These are phyloP conservation scores for Alternaria sp. DNA, from an alignment of 2,329 filamentous ascomycete species.

Conservation along the genomic window DNA sequence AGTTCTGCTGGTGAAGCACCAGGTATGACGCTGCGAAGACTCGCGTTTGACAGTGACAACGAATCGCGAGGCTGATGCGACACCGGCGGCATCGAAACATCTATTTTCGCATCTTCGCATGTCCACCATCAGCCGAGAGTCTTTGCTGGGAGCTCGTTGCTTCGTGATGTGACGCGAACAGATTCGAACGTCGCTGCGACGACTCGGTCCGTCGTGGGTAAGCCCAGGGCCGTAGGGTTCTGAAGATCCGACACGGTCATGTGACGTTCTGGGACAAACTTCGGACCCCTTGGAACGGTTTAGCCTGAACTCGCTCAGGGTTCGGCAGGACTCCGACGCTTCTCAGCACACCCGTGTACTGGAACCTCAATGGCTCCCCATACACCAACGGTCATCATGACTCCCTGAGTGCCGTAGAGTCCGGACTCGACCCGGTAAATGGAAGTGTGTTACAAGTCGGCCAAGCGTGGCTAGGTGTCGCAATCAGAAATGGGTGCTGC, in stretches of 20 bases:
- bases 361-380: constrained; percentile 31
- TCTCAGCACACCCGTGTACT: neutral
- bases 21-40: neutral
- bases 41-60: neutral
- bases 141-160: neutral
- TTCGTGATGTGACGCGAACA: neutral
- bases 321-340: neutral
- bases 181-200: neutral
- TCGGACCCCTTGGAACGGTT: neutral
- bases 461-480: constrained; percentile 15
- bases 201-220: neutral
- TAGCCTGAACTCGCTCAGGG: neutral
- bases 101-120: constrained; percentile 11
- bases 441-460: constrained; percentile 25
- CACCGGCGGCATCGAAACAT: neutral
- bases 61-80: neutral
- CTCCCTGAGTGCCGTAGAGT: constrained; percentile 11
- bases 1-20: neutral
- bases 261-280: constrained; percentile 1
- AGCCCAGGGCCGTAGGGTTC: neutral
- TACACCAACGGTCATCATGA: constrained; percentile 12
- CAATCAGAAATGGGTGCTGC: constrained; percentile 28
- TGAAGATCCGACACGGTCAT: constrained; percentile 3
- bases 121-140: neutral
- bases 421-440: constrained; percentile 25